phyloP scores from a whole-genome alignment of 768 basidiomycete species.

The Lactarius hengduanensis region DNA sequence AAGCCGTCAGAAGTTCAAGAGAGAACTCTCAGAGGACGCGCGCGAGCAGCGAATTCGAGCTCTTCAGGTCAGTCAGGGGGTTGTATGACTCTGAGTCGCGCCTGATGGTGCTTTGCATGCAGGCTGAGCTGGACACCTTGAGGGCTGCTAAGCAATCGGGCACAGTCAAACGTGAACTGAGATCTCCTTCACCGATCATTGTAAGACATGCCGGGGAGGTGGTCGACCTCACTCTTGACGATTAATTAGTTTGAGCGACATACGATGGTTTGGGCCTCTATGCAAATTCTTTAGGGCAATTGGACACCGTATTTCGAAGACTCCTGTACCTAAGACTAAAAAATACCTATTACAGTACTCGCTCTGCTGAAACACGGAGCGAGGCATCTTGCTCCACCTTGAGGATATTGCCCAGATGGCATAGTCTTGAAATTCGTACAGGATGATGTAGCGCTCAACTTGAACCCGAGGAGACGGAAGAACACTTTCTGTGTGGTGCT shows the following conservation, averaged over 20 bases:
- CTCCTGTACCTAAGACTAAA: neutral
- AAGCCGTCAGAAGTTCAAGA: neutral
- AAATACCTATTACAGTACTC: neutral
- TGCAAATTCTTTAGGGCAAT: neutral
- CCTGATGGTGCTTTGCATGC: neutral
- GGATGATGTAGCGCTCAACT: no score
- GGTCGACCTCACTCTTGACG: slow-evolving; percentile 21
- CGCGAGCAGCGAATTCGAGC: slow-evolving; percentile 17
- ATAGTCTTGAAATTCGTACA: neutral
- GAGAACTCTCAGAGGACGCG: neutral
- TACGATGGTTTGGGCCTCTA: neutral
- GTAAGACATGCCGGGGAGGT: slow-evolving; percentile 8
- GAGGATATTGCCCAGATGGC: neutral
- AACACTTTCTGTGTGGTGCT: neutral
- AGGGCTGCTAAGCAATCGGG: neutral
- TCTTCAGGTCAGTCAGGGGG: slow-evolving; percentile 13
- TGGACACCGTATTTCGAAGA: neutral
- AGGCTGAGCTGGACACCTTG: slow-evolving; percentile 16
- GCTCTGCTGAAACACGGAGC: neutral
- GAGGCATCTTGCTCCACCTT: neutral
- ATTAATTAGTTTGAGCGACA: neutral
- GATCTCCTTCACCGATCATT: slow-evolving; percentile 4
- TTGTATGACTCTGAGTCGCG: neutral
- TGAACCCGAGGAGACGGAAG: neutral
- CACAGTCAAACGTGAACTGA: slow-evolving; percentile 13